Base-by-base conservation (phyloP, 129 eudicot genomes). In the Logfia minima region DNA sequence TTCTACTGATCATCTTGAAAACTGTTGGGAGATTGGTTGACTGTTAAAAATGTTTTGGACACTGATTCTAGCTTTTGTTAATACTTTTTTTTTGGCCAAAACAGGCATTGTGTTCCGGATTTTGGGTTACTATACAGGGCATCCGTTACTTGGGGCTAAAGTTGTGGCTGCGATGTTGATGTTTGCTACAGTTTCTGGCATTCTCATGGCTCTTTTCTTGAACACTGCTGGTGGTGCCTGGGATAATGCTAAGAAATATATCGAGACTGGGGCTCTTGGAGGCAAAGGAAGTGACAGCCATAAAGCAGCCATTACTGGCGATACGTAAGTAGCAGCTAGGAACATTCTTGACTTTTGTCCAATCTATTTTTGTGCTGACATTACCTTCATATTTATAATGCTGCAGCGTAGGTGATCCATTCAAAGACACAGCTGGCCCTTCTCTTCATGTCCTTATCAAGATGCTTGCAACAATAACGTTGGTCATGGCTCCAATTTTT, bases 171-270 rank as follows among this genome's bases (percentile, higher is more conserved):
- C 98, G 52, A 84, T 94, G 96, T 78, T 94, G 84, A 94, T 94
- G 98, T 94, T 94, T 78, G 98, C 98, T 23, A 94, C 98, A 1
- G 98, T 94, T 77, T 87, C 97, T 28, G 98, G 98, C 8, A 94
- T 94, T 58, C 96, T 94, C 19, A 94, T 94, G 98, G 98, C 99
- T 66, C 99, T 95, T 82, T 95, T 95, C 84, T 79, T 95, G 21
- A 91, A 94, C 78, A 94, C 98, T 68, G 85, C 99, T 72, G 99
- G 99, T 73, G 99, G 99, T 78, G 99, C 99, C 58, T 95, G 99
- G 99, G 99, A 95, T 78, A 95, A 95, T 83, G 99, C 99, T 26
- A 95, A 95, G 87, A 95, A 95, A 71, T 95, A 95, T 67, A 95
- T 95, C 0, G 99, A 95, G 74, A 91, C 99, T 0, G 97, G 99